Evolutionary conservation across 495 filamentous ascomycete genomes (phyloP).

Genomic region (Parathielavia appendiculata): DNA sequence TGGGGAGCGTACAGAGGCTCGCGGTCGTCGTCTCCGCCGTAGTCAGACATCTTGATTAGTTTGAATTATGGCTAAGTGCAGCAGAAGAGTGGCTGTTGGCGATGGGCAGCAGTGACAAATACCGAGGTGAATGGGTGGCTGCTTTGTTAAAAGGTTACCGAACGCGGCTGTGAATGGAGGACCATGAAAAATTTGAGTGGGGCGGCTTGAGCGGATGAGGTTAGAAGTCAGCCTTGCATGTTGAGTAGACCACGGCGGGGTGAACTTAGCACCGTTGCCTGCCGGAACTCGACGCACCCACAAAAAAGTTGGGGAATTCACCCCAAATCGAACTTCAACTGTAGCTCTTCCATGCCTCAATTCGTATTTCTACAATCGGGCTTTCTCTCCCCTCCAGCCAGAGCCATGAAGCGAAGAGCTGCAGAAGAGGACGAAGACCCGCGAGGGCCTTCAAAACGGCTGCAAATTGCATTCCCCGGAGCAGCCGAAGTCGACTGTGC

Average conservation of each 20-base stretch:
- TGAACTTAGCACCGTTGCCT: constrained; percentile 11
- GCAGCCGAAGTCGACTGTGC: background rate
- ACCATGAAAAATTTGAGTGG: constrained; percentile 31
- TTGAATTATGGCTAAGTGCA: background rate
- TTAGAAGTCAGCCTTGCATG: constrained; percentile 2
- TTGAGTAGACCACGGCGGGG: background rate
- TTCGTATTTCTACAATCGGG: background rate
- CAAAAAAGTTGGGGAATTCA: constrained; percentile 25
- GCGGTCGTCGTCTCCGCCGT: constrained; percentile 59
- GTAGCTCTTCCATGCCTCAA: background rate
- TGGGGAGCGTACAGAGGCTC: constrained; percentile 33
- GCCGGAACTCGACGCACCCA: constrained; percentile 18
- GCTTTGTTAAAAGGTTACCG: constrained; percentile 10
- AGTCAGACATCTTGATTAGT: constrained; percentile 69
- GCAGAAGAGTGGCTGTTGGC: background rate
- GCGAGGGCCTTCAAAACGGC: constrained; percentile 9
- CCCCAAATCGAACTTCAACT: constrained; percentile 1
- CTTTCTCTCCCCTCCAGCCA: background rate
- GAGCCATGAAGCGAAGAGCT: constrained; percentile 20
- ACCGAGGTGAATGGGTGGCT: background rate
- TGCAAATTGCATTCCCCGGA: background rate
- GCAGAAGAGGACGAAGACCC: background rate
- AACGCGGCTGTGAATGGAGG: constrained; percentile 18
- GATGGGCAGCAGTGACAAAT: background rate
- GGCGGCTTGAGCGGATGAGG: constrained; percentile 17